These are phyloP conservation scores for Raddia distichophylla DNA, from an alignment of 176 grass and related monocot genomes.

Conservation along the genomic window DNA sequence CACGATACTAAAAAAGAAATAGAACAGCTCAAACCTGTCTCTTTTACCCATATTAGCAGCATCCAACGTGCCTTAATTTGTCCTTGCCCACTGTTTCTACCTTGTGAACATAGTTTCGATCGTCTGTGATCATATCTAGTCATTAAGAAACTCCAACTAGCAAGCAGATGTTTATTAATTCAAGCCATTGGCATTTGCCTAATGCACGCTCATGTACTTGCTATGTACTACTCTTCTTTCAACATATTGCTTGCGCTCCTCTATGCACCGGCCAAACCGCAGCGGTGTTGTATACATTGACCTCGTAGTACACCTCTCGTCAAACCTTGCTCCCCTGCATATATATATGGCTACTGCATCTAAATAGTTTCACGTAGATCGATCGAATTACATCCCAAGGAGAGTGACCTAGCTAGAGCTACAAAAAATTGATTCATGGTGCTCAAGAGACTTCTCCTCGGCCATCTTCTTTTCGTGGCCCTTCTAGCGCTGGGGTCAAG, in stretches of 20 bases:
- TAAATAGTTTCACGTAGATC: background rate
- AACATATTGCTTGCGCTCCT: background rate
- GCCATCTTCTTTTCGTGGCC: background rate
- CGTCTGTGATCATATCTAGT: background rate
- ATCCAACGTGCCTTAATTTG: too few species aligned
- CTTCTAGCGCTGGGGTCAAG: slow-evolving; percentile 1
- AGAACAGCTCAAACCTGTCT: too few species aligned
- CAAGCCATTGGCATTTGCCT: background rate
- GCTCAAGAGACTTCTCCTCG: background rate
- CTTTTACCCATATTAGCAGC: too few species aligned
- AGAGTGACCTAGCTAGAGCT: background rate
- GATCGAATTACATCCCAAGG: background rate
- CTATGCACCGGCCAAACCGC: too few species aligned
- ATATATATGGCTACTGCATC: background rate
- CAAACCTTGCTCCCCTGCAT: too few species aligned
- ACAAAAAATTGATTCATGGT: background rate
- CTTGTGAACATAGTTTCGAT: background rate
- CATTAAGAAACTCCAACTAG: background rate
- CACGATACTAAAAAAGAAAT: too few species aligned
- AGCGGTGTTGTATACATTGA: too few species aligned
- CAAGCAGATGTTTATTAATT: background rate
- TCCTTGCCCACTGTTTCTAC: background rate
- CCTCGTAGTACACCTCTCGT: too few species aligned
- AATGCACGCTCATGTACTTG: background rate
- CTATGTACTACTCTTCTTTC: background rate